These are phyloP conservation scores for Lichtheimia ramosa DNA, from an alignment of 371 early-diverging fungal genomes.

Conservation along the genomic window DNA sequence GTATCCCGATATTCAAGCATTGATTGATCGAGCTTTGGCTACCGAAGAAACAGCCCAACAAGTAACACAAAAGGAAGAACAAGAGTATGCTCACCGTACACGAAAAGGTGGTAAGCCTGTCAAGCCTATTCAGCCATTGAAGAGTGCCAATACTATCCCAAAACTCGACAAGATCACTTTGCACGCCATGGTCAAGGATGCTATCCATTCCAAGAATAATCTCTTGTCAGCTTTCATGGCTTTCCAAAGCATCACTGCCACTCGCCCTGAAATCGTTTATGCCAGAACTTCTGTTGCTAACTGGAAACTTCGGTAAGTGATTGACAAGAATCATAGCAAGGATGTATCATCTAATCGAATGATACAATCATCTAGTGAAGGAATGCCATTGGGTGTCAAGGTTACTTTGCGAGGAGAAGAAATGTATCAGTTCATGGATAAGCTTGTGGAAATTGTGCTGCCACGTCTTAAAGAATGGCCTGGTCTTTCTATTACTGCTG, in stretches of 20 bases:
- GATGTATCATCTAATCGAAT: background rate
- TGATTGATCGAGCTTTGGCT: slow-evolving; percentile 28
- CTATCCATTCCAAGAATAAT: slow-evolving; percentile 85
- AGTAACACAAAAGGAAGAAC: background rate
- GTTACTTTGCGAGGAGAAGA: slow-evolving; percentile 79
- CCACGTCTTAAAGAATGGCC: slow-evolving; percentile 94
- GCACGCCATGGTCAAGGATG: slow-evolving; percentile 82
- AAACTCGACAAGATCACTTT: slow-evolving; percentile 67
- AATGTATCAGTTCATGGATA: slow-evolving; percentile 95
- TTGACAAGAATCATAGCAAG: background rate
- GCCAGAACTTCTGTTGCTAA: slow-evolving; percentile 80
- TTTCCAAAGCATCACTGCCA: slow-evolving; percentile 87
- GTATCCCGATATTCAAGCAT: slow-evolving; percentile 42
- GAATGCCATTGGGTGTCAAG: slow-evolving; percentile 89
- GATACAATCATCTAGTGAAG: slow-evolving; percentile 41
- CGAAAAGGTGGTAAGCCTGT: slow-evolving; percentile 61
- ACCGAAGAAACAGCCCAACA: slow-evolving; percentile 1
- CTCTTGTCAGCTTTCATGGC: slow-evolving; percentile 90
- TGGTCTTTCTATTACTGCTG: slow-evolving; percentile 74
- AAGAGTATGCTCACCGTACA: slow-evolving; percentile 27
- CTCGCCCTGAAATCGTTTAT: slow-evolving; percentile 79
- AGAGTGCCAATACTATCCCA: slow-evolving; percentile 59
- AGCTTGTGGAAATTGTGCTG: slow-evolving; percentile 89
- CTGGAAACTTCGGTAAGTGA: slow-evolving; percentile 78
- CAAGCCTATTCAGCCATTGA: slow-evolving; percentile 53